A percentile compares a stretch with the other conserved stretches of the same genome.
Conservation (phyloP, 371 early-diverging fungal genomes). For the Polyrhizophydium stewartii region DNA sequence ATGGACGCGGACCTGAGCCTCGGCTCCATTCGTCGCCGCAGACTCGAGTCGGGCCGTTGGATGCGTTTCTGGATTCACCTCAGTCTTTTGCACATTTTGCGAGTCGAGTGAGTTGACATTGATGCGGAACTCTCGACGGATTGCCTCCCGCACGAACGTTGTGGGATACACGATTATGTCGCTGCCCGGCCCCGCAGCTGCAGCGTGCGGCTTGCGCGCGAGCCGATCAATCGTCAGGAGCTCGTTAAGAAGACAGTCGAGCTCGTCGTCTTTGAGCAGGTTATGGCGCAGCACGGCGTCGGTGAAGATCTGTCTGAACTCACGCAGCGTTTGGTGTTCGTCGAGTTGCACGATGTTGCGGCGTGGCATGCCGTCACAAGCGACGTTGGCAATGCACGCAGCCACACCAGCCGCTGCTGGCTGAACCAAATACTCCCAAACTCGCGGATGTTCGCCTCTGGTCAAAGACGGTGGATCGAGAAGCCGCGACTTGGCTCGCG, state of each 20-base stretch:
- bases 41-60: too few species aligned
- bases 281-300: constrained; percentile 9
- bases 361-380: not conserved
- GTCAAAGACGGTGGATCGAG: not conserved
- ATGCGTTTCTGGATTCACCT: too few species aligned
- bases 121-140: not conserved
- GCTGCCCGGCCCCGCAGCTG: not conserved
- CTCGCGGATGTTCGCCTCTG: not conserved
- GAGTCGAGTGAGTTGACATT: not conserved
- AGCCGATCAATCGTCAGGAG: constrained; percentile 1
- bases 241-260: constrained; percentile 7
- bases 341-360: not conserved
- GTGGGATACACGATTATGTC: not conserved
- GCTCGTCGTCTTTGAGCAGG: constrained; percentile 12
- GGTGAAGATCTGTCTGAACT: constrained; percentile 8
- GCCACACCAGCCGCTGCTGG: not conserved
- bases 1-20: too few species aligned
- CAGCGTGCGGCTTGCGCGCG: not conserved
- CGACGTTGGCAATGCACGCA: not conserved
- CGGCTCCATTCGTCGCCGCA: too few species aligned
- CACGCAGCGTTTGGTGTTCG: not conserved
- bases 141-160: not conserved
- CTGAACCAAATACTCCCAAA: constrained; percentile 8
- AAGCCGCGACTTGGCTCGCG: not conserved
- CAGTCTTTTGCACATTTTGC: too few species aligned